Conservation (phyloP, 2,329 filamentous ascomycete genomes). For the Aspergillus transmontanensis region DNA sequence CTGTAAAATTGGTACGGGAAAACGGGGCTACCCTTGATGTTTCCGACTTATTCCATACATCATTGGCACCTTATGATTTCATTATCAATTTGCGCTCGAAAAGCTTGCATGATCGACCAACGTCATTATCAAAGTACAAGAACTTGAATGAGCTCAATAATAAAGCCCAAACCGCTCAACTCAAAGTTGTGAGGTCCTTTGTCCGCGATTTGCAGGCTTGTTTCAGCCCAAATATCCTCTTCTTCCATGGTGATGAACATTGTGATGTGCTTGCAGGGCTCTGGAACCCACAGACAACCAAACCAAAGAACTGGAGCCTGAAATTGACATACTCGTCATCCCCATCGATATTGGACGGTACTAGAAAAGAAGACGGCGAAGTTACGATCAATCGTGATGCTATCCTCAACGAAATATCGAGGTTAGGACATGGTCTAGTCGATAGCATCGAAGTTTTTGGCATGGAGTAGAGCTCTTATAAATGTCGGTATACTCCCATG, state of each 20-base stretch:
- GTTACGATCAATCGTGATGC: slow-evolving; percentile 43
- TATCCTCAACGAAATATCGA: slow-evolving; percentile 48
- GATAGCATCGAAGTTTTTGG: slow-evolving; percentile 62
- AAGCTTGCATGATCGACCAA: slow-evolving; percentile 44
- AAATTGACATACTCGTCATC: slow-evolving; percentile 42
- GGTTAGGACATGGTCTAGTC: slow-evolving; percentile 65
- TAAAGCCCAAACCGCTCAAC: slow-evolving; percentile 51
- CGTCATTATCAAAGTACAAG: slow-evolving; percentile 63
- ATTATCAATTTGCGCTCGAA: slow-evolving; percentile 70
- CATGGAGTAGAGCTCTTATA: slow-evolving; percentile 17
- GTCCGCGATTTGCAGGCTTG: slow-evolving; percentile 66
- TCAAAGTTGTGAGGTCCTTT: slow-evolving; percentile 65
- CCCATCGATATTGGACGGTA: slow-evolving; percentile 20
- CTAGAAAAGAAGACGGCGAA: slow-evolving; percentile 17
- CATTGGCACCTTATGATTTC: slow-evolving; percentile 80
- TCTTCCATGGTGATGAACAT: slow-evolving; percentile 70
- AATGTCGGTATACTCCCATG: slow-evolving; percentile 18
- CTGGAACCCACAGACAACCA: slow-evolving; percentile 60
- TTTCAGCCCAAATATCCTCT: slow-evolving; percentile 72
- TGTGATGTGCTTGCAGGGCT: slow-evolving; percentile 64
- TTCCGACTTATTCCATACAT: slow-evolving; percentile 69
- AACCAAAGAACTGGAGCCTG: slow-evolving; percentile 36
- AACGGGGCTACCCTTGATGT: slow-evolving; percentile 58
- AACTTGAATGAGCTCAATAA: slow-evolving; percentile 66
- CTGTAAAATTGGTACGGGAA: slow-evolving; percentile 62